phyloP scores from a whole-genome alignment of 345 rosid species.

The Conringia planisiliqua region DNA sequence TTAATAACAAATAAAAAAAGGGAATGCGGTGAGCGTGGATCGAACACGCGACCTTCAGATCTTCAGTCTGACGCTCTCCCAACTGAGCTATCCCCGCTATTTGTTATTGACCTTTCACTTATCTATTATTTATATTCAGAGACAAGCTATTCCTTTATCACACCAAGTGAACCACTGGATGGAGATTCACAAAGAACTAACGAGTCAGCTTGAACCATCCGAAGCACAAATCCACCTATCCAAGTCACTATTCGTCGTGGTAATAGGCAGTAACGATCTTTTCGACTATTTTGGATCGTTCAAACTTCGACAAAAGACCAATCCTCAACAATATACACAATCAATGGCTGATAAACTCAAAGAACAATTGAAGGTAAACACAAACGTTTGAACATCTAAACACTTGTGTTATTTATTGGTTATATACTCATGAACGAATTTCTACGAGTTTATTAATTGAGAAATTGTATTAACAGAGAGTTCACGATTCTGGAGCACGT shows the following conservation, averaged over 20 bases:
- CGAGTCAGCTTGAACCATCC: constrained; percentile 30
- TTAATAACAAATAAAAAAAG: neutral
- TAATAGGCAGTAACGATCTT: constrained; percentile 68
- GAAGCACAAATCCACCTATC: constrained; percentile 39
- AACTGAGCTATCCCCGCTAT: constrained; percentile 85
- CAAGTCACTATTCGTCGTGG: constrained; percentile 48
- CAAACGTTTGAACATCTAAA: neutral
- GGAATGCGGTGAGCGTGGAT: constrained; percentile 61
- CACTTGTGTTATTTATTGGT: neutral
- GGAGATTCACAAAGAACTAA: constrained; percentile 26
- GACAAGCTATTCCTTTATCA: constrained; percentile 46
- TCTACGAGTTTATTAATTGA: neutral
- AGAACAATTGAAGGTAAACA: constrained; percentile 57
- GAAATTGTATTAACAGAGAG: constrained; percentile 29
- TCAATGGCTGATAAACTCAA: constrained; percentile 47
- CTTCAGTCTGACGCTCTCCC: constrained; percentile 93
- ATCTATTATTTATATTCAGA: neutral
- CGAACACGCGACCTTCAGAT: constrained; percentile 74
- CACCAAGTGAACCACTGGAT: constrained; percentile 52
- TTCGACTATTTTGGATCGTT: constrained; percentile 47
- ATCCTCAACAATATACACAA: constrained; percentile 43
- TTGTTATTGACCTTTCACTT: too few species aligned
- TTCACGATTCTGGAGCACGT: constrained; percentile 45
- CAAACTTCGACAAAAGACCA: constrained; percentile 28
- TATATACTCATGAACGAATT: neutral